Conservation (phyloP, 2,329 filamentous ascomycete genomes). For the Penicillium griseofulvum region DNA sequence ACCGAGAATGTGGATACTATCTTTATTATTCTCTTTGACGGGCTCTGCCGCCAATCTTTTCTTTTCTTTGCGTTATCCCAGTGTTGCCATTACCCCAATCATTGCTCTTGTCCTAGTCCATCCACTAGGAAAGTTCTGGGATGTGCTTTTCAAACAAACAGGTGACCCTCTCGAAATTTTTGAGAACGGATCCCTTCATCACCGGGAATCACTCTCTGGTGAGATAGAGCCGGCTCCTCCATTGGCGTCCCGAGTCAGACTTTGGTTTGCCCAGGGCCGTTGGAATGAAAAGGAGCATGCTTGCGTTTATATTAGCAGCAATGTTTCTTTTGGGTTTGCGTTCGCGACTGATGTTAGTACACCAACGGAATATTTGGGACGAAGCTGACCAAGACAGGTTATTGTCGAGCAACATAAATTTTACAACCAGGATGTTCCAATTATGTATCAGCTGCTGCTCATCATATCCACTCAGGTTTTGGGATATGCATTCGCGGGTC, state of each 20-base stretch:
- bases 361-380: neutral
- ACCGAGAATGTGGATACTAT: conserved; percentile 81
- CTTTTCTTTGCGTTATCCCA: conserved; percentile 86
- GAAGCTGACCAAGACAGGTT: conserved; percentile 44
- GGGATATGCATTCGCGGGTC: conserved; percentile 80
- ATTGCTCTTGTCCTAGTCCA: conserved; percentile 68
- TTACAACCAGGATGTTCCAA: conserved; percentile 75
- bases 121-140: conserved; percentile 78
- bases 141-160: conserved; percentile 63
- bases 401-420: conserved; percentile 89
- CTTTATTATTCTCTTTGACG: conserved; percentile 74
- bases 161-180: conserved; percentile 57
- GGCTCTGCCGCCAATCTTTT: conserved; percentile 66
- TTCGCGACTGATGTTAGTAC: conserved; percentile 71
- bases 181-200: conserved; percentile 57
- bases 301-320: conserved; percentile 85
- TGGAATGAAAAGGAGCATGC: conserved; percentile 91
- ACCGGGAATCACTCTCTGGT: conserved; percentile 32
- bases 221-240: conserved; percentile 20
- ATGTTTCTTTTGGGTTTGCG: conserved; percentile 84
- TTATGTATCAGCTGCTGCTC: conserved; percentile 76
- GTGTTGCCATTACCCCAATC: conserved; percentile 83
- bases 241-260: conserved; percentile 50
- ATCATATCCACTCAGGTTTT: conserved; percentile 84
- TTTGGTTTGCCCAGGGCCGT: conserved; percentile 74